Conservation (phyloP, 176 grass and related monocot species). For the Oryza longistaminata region DNA sequence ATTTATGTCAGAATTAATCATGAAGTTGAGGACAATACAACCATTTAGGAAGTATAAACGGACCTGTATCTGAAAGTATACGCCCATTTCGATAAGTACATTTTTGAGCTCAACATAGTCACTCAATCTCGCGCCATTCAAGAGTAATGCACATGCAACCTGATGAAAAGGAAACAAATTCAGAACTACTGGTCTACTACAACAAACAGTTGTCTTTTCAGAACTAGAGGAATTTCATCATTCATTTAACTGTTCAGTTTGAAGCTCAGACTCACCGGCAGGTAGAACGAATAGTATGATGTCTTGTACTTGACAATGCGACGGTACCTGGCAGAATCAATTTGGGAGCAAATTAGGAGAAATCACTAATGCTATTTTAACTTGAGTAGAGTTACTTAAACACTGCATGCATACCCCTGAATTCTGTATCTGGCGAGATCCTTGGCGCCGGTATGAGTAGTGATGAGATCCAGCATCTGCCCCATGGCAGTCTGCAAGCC, state of each 20-base stretch:
- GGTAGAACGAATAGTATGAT: constrained; percentile 71
- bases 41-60: background rate
- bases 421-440: constrained; percentile 66
- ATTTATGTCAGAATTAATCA: background rate
- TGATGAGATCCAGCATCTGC: constrained; percentile 75
- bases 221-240: background rate
- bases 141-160: constrained; percentile 51
- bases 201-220: background rate
- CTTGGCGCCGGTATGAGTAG: constrained; percentile 54
- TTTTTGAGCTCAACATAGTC: constrained; percentile 47
- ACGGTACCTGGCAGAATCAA: constrained; percentile 46
- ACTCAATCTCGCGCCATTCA: constrained; percentile 35
- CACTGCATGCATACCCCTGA: constrained; percentile 29
- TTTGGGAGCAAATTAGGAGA: background rate
- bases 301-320: constrained; percentile 78
- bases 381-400: background rate
- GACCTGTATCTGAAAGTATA: constrained; percentile 57
- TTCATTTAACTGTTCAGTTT: background rate
- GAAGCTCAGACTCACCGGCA: constrained; percentile 47
- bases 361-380: background rate
- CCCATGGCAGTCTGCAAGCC: constrained; percentile 65
- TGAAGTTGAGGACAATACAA: background rate
- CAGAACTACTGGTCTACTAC: background rate
- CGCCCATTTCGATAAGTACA: constrained; percentile 54
- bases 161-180: constrained; percentile 12